These are phyloP conservation scores for Amanita rubescens DNA, from an alignment of 768 basidiomycete species.

Conservation along the genomic window DNA sequence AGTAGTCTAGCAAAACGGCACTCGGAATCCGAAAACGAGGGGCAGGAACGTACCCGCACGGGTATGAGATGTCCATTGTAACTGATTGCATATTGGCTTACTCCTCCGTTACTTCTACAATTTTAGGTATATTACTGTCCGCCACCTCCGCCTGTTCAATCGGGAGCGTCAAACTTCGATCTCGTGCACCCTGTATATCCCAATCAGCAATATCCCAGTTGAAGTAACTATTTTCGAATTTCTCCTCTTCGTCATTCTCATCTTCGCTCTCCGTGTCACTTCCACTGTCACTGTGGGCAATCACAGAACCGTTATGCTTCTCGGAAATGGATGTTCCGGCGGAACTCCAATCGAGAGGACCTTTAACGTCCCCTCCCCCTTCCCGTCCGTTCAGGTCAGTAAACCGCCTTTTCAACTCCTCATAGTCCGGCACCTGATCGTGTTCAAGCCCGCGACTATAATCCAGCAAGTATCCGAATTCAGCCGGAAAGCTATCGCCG, in stretches of 20 bases:
- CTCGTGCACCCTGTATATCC: no score
- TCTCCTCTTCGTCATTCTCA: no score
- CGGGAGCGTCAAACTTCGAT: conserved; percentile 10
- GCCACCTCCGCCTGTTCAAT: conserved; percentile 8
- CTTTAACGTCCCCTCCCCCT: conserved; percentile 3
- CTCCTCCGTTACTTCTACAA: conserved; percentile 5
- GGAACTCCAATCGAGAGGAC: conserved; percentile 10
- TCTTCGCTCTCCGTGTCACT: conserved; percentile 4
- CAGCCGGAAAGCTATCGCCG: no score
- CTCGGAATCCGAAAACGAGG: neutral
- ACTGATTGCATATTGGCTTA: no score
- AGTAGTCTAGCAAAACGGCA: conserved; percentile 8
- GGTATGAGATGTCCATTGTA: conserved; percentile 4
- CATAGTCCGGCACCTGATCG: no score
- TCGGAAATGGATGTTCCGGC: conserved; percentile 2
- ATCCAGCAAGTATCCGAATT: no score
- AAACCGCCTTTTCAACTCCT: no score
- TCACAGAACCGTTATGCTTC: conserved; percentile 5
- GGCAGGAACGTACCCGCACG: neutral
- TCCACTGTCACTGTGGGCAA: conserved; percentile 4
- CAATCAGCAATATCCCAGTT: no score
- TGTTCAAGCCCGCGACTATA: no score
- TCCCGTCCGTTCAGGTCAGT: neutral
- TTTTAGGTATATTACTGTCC: conserved; percentile 2
- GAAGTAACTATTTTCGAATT: no score